Evolutionary conservation across 345 rosid species (phyloP), one percentile per base, ranked within the genome.

Genomic region (Jatropha curcas): DNA sequence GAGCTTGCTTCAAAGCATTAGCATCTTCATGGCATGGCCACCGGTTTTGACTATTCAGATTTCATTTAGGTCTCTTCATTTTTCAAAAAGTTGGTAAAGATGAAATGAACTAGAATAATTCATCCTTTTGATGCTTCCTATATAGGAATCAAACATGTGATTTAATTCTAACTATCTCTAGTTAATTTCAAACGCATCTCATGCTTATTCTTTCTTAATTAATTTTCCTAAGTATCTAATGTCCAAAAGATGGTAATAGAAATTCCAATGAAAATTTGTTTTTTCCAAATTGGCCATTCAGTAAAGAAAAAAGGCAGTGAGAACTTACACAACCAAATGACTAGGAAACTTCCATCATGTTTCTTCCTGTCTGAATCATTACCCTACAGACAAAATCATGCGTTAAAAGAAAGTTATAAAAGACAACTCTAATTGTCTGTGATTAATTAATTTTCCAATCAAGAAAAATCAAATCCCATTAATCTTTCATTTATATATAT

Each of bases 1-100:
- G 8, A 58, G 11, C 37, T 52, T 22, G 11, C 45, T 41, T 41
- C 45, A 41, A 41, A 41, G 17, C 4, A 59, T n/a, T n/a, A 43
- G 71, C 65, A 65, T 57, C 46, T 57, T 57, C 46, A 74, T 59
- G 60, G 72, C 46, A 74, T 59, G 60, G 72, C 66, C 77, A 59
- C 70, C 46, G 7, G 48, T 41, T 41, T 76, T 76, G 71, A 76
- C 79, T 45, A 43, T 62, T 39, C 22, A 37, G 14, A 1, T 45
- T 12, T 45, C 12, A 14, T 45, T 57, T 57, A 27, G 16, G 33
- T 37, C 7, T 37, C 9, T 2, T 27, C 41, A 13, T 37, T 10
- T 59, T 7, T 2, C 12, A 1, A 66, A 57, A 35, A 62, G 62
- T 69, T 51, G 1, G 67, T 27, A 50, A 37, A 69, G 16, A 31